These are phyloP conservation scores for Ammopiptanthus mongolicus DNA, from an alignment of 306 rosid species.

Conservation along the genomic window DNA sequence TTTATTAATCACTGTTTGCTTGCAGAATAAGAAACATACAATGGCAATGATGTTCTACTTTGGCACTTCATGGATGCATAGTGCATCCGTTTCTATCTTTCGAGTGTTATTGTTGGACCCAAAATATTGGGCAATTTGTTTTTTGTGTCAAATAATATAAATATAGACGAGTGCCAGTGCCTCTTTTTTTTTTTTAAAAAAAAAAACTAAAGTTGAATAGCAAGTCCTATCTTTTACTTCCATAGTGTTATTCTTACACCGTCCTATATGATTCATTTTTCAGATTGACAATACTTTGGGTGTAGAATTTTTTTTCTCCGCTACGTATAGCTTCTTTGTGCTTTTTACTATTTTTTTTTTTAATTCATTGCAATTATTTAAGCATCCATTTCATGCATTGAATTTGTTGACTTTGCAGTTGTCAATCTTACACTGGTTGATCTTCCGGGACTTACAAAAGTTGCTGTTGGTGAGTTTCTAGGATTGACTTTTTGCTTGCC, in stretches of 20 bases:
- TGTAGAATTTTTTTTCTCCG: not conserved
- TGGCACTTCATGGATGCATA: not conserved
- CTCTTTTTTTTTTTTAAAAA: no score
- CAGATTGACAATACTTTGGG: not conserved
- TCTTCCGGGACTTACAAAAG: slow-evolving; percentile 98
- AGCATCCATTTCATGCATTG: slow-evolving; percentile 22
- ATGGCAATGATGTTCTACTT: not conserved
- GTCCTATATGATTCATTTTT: not conserved
- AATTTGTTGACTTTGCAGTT: slow-evolving; percentile 59
- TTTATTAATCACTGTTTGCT: not conserved
- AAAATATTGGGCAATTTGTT: no score
- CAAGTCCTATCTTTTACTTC: not conserved
- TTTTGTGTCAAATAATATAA: slow-evolving; percentile 5
- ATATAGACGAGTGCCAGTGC: not conserved
- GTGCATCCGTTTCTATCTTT: not conserved
- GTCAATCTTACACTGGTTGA: slow-evolving; percentile 95
- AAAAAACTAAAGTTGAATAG: not conserved
- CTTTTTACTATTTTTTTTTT: not conserved
- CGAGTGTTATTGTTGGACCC: not conserved
- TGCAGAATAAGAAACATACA: not conserved
- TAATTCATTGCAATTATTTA: not conserved
- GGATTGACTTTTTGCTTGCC: not conserved
- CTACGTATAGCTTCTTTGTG: not conserved
- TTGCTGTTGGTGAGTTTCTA: slow-evolving; percentile 82
- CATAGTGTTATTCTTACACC: not conserved